phyloP scores from a whole-genome alignment of 1,284 basidiomycete species.

The Jaminaea rosea region DNA sequence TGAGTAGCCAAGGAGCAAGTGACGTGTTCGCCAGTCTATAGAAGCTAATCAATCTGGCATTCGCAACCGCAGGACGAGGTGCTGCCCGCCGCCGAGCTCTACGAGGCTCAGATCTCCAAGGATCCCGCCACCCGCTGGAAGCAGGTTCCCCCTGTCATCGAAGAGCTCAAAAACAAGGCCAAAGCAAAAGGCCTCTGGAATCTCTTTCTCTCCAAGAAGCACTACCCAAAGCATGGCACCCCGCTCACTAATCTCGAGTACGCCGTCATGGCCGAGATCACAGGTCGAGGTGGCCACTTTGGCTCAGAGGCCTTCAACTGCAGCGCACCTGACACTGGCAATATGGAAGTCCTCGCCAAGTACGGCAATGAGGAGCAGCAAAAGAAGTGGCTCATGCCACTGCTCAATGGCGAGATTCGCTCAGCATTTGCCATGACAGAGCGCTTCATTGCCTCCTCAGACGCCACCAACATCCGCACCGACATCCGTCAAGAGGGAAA shows the following conservation, averaged over 20 bases:
- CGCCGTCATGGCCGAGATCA: constrained; percentile 88
- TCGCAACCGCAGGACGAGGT: constrained; percentile 65
- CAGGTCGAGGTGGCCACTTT: constrained; percentile 71
- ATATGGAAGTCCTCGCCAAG: constrained; percentile 73
- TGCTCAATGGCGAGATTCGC: constrained; percentile 84
- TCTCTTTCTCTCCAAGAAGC: constrained; percentile 84
- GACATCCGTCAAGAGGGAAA: constrained; percentile 76
- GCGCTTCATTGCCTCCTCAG: constrained; percentile 66
- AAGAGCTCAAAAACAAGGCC: constrained; percentile 78
- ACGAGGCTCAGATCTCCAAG: constrained; percentile 70
- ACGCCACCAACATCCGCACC: constrained; percentile 89
- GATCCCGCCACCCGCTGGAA: constrained; percentile 74
- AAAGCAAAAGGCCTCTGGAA: constrained; percentile 88
- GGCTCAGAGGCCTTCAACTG: constrained; percentile 84
- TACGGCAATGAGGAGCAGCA: constrained; percentile 85
- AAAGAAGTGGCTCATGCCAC: constrained; percentile 75
- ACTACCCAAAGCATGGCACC: constrained; percentile 73
- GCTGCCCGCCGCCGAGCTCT: constrained; percentile 67
- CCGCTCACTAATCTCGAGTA: constrained; percentile 91
- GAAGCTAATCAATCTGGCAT: too few relatives aligned
- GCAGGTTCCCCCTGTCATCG: constrained; percentile 68
- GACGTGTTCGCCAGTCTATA: not conserved
- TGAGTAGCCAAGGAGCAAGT: constrained; percentile 49
- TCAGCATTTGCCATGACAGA: constrained; percentile 52
- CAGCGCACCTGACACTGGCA: constrained; percentile 84